phyloP scores from a whole-genome alignment of 441 rosid genomes.

The Macaranga tanarius region DNA sequence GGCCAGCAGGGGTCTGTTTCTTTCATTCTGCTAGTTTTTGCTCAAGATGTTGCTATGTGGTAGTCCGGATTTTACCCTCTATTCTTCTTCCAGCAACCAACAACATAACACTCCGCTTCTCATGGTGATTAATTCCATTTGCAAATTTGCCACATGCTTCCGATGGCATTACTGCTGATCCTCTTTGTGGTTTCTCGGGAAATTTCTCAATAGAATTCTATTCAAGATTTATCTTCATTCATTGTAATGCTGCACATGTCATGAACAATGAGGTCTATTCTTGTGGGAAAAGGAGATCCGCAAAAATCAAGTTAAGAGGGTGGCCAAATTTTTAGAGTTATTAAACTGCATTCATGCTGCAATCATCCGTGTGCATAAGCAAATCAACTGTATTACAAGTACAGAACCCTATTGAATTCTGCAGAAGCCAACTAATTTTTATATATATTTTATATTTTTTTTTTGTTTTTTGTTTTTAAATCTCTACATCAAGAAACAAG shows the following conservation, averaged over 20 bases:
- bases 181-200: too few relatives aligned
- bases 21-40: too few relatives aligned
- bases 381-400: neutral
- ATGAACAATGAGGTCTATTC: neutral
- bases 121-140: too few relatives aligned
- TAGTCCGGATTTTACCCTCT: neutral
- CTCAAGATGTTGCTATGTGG: too few relatives aligned
- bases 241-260: too few relatives aligned
- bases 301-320: neutral
- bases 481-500: neutral
- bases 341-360: neutral
- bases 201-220: neutral
- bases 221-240: neutral
- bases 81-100: too few relatives aligned
- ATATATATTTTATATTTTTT: too few relatives aligned
- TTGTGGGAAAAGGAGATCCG: neutral
- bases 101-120: too few relatives aligned
- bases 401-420: neutral
- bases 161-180: too few relatives aligned
- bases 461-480: too few relatives aligned
- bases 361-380: neutral
- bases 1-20: too few relatives aligned
- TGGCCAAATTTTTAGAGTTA: neutral
- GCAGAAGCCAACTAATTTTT: neutral
- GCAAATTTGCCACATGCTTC: too few relatives aligned